Evolutionary conservation across 2,329 filamentous ascomycete genomes (phyloP).

Genomic region (Fusarium odoratissimum): DNA sequence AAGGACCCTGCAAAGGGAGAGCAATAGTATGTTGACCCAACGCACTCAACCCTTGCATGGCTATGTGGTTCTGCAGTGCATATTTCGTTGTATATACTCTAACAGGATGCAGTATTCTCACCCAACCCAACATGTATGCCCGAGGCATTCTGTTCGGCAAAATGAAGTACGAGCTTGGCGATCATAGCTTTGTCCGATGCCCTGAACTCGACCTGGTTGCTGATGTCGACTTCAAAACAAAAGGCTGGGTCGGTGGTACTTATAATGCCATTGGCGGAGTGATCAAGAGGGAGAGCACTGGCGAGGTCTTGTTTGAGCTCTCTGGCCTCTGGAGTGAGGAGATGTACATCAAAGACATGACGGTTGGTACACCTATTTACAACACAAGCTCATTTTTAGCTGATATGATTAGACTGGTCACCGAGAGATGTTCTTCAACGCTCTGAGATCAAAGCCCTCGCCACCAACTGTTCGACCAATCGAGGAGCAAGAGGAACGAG

Average conservation of each 20-base stretch:
- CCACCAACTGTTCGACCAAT: constrained; percentile 79
- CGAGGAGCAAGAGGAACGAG: constrained; percentile 87
- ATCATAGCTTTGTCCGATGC: constrained; percentile 93
- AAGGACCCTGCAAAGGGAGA: constrained; percentile 75
- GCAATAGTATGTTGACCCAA: constrained; percentile 76
- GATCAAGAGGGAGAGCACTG: constrained; percentile 89
- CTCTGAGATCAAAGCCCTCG: constrained; percentile 79
- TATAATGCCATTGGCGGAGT: constrained; percentile 95
- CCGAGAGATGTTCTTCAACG: constrained; percentile 91
- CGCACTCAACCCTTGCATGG: neutral
- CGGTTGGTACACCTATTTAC: constrained; percentile 62
- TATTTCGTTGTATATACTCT: neutral
- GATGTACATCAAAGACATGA: constrained; percentile 89
- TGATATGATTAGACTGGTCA: constrained; percentile 76
- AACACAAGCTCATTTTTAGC: neutral
- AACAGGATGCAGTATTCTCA: constrained; percentile 74
- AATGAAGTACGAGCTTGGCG: constrained; percentile 99
- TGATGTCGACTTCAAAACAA: constrained; percentile 98
- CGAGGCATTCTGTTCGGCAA: constrained; percentile 97
- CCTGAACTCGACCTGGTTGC: constrained; percentile 87
- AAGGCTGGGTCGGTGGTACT: constrained; percentile 94
- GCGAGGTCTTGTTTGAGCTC: constrained; percentile 89
- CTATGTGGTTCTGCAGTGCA: neutral
- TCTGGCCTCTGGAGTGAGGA: constrained; percentile 94
- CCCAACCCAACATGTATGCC: constrained; percentile 99